Evolutionary conservation across 2,329 filamentous ascomycete species (phyloP).

Genomic region (Monilinia vaccinii-corymbosi): DNA sequence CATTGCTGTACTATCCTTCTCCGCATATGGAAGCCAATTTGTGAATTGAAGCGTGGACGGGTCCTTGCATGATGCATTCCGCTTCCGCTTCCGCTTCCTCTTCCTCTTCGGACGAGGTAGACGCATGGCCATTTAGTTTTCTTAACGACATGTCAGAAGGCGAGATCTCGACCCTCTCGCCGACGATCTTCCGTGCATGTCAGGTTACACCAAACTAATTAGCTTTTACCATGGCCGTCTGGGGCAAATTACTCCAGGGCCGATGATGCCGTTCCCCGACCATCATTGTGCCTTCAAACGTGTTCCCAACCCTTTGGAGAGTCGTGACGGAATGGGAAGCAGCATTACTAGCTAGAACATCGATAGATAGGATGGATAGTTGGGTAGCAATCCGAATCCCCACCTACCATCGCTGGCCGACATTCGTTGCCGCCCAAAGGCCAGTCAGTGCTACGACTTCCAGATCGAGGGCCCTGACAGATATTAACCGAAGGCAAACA

Average conservation of each 20-base stretch:
- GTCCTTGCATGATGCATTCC: neutral
- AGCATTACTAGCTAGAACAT: neutral
- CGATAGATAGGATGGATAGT: neutral
- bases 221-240: slow-evolving; percentile 3
- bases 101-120: neutral
- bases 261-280: neutral
- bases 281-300: neutral
- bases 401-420: too few species aligned
- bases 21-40: neutral
- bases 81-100: neutral
- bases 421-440: neutral
- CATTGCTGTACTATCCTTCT: neutral
- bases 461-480: neutral
- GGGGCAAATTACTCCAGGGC: neutral
- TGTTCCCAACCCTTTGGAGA: neutral
- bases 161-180: slow-evolving; percentile 4
- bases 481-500: neutral
- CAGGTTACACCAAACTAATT: slow-evolving; percentile 4
- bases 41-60: neutral
- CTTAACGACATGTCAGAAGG: slow-evolving; percentile 3
- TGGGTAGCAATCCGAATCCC: neutral
- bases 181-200: slow-evolving; percentile 5
- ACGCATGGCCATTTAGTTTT: slow-evolving; percentile 4
- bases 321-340: neutral
- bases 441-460: neutral